Evolutionary conservation across 176 grass and related monocot species (phyloP).

Genomic region (Olyra latifolia): DNA sequence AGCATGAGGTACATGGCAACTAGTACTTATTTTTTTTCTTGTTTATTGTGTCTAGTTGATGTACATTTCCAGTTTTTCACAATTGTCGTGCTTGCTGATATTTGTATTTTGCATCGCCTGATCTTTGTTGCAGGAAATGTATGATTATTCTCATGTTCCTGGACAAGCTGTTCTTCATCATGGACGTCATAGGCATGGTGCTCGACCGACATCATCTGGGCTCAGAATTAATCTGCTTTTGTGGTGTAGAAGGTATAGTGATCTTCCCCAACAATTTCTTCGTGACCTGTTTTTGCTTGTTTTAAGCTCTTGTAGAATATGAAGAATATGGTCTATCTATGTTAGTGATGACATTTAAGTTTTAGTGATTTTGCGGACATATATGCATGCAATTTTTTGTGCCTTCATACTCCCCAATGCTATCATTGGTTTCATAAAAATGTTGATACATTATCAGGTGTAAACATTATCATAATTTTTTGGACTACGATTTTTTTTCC

Average conservation of each 20-base stretch:
- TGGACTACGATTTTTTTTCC: background rate
- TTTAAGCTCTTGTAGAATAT: background rate
- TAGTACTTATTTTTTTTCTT: background rate
- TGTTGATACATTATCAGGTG: background rate
- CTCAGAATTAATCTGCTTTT: conserved; percentile 92
- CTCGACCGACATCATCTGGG: conserved; percentile 78
- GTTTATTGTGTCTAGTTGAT: background rate
- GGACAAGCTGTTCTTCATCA: conserved; percentile 84
- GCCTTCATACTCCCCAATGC: background rate
- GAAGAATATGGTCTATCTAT: background rate
- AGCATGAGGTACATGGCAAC: conserved; percentile 61
- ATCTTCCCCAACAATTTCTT: conserved; percentile 20
- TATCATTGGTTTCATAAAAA: background rate
- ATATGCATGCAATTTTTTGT: background rate
- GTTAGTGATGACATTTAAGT: background rate
- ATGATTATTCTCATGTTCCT: conserved; percentile 81
- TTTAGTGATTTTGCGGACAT: background rate
- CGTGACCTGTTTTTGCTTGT: conserved; percentile 9
- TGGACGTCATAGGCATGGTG: conserved; percentile 94
- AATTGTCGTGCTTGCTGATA: background rate
- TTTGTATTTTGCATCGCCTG: conserved; percentile 1
- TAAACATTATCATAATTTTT: background rate
- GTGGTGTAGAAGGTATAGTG: conserved; percentile 91
- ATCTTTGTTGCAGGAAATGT: conserved; percentile 70
- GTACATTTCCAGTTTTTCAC: background rate